Evolutionary conservation across 1,139 yeast species (phyloP).

Genomic region (Kodamaea alishanica): DNA sequence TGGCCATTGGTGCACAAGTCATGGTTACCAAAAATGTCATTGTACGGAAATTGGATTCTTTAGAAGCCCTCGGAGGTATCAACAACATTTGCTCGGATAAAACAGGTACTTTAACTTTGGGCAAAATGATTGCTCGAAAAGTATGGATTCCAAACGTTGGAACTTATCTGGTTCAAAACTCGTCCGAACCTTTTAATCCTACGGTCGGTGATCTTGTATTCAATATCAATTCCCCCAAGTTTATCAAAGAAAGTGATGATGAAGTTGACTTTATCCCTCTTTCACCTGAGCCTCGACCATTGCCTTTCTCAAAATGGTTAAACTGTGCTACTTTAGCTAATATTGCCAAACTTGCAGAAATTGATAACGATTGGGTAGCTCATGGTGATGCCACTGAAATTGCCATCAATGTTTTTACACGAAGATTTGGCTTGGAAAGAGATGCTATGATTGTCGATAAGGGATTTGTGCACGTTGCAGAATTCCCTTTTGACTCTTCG

Average conservation of each 20-base stretch:
- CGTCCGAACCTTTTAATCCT: constrained; percentile 74
- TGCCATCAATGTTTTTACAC: constrained; percentile 71
- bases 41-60: constrained; percentile 72
- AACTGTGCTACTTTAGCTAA: constrained; percentile 67
- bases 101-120: constrained; percentile 79
- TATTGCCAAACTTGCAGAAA: constrained; percentile 56
- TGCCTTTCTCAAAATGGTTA: constrained; percentile 46
- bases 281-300: constrained; percentile 23
- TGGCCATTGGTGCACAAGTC: constrained; percentile 82
- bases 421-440: constrained; percentile 52
- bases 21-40: constrained; percentile 72
- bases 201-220: constrained; percentile 55
- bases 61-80: constrained; percentile 77
- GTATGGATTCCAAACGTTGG: constrained; percentile 81
- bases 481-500: constrained; percentile 76
- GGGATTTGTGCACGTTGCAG: constrained; percentile 47
- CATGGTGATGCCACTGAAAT: constrained; percentile 86
- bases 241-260: constrained; percentile 34
- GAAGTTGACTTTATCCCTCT: constrained; percentile 29
- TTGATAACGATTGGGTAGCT: constrained; percentile 57
- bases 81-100: constrained; percentile 82
- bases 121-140: constrained; percentile 69
- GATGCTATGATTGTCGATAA: constrained; percentile 35
- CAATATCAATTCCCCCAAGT: constrained; percentile 40
- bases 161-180: constrained; percentile 54